Evolutionary conservation across 2,329 filamentous ascomycete species (phyloP), one percentile per base, ranked within the genome.

Genomic region (Stagonosporopsis rhizophila): DNA sequence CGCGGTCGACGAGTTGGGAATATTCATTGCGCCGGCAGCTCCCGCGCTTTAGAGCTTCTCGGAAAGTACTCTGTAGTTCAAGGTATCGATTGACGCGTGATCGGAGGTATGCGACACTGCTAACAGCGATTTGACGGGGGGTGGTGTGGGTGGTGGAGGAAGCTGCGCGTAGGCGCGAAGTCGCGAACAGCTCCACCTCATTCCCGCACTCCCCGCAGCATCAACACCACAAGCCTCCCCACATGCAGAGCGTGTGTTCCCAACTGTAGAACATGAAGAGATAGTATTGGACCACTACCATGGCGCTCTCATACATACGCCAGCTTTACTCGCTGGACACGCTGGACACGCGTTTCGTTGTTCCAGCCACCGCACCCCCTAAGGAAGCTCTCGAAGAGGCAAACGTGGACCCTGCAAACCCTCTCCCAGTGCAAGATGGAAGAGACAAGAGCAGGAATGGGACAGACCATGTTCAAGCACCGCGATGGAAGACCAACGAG

Each of bases 401-500:
- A 28, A 60, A 67, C 49, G 60, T 72, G 47, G 74, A 75, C 56
- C 70, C 75, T 47, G 65, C 65, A 9, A 66, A 68, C 17, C 68
- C 75, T 17, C 41, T 67, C 34, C 65, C 73, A 28, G 59, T 62
- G 11, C 58, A 63, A 44, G 55, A 67, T 66, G 65, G 62, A 32
- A 62, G 59, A 28, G 51, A 66, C 62, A 66, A 67, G 60, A 58
- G 48, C 39, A 69, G 49, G 32, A 58, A 46, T 17, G 38, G 49
- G 23, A 52, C 38, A 81, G 81, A 75, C 75, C 79, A 56, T 72
- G 69, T 82, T 52, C 81, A 84, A 59, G 85, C 87, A 32, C 84
- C 93, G 39, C 89, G 85, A 87, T 99, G 94, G 94, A 86, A 83
- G 22, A 96, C 92, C 0, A 83, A 84, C 2, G 95, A 99, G 78